Base-by-base conservation (phyloP, 345 rosid genomes). In the Orychophragmus violaceus region DNA sequence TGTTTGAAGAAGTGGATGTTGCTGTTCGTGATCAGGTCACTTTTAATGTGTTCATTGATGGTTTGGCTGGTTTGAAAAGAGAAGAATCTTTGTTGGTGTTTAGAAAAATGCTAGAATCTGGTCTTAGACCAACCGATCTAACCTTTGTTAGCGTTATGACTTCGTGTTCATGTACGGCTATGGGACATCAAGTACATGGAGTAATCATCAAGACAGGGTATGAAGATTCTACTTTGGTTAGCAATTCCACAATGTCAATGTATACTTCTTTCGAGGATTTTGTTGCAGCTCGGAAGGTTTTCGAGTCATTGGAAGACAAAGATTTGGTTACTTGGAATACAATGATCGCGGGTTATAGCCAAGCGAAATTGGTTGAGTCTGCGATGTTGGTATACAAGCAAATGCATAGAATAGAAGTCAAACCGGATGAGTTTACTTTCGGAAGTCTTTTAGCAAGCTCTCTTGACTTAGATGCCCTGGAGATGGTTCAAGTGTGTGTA, bases 251-350 rank as follows among this genome's bases (percentile, higher is more conserved):
- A 21, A 41, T 87, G 58, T 45, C 80, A 24, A 87, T 90, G 97
- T 87, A 82, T 53, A 79, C 86, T 11, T 59, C 60, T 36, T 78
- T 65, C 41, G 76, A 79, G 48, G 76, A 84, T 35, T 35, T 84
- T 49, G n/a, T 16, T 59, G 76, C 75, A 5, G 82, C 79, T 49
- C 29, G 19, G 5, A 71, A 8, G 66, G 28, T 82, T 77, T 90
- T 90, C 25, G 74, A 75, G 56, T 77, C 74, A 28, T 53, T 85
- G 74, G 74, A 74, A 62, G 81, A 77, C 46, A 90, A 76, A 77
- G 97, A 41, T 41, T 79, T 84, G 70, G 88, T 90, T 78, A 78
- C 88, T 6, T 93, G 97, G 98, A 93, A 93, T 77, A 88, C 97
- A 0, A 85, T 90, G 90, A 86, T 93, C 74, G 85, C 85, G 3